These are phyloP conservation scores for Epichloe bromicola DNA, from an alignment of 2,329 filamentous ascomycete species.

Conservation along the genomic window DNA sequence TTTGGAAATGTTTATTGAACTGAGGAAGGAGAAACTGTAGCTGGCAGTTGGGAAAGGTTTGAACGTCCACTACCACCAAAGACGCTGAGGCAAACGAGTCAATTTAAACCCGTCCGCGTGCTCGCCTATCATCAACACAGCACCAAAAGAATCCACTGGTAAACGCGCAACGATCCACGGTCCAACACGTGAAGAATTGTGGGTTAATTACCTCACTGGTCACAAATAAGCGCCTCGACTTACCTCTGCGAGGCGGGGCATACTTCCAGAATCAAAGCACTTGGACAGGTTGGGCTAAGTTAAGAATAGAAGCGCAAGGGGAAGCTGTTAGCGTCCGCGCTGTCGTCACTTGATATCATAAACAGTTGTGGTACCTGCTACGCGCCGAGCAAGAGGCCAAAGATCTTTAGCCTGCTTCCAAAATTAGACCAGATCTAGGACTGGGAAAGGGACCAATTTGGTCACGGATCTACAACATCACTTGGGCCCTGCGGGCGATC, in stretches of 20 bases:
- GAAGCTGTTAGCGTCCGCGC: not conserved
- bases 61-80: too few relatives aligned
- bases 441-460: conserved; percentile 8
- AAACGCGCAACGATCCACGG: too few relatives aligned
- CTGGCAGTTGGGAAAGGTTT: too few relatives aligned
- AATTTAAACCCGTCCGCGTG: too few relatives aligned
- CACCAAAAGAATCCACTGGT: too few relatives aligned
- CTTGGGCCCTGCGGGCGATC: not conserved
- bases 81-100: too few relatives aligned
- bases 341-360: not conserved
- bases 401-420: not conserved
- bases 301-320: conserved; percentile 20
- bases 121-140: too few relatives aligned
- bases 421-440: conserved; percentile 9
- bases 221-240: too few relatives aligned
- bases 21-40: too few relatives aligned
- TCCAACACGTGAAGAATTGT: too few relatives aligned
- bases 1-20: too few relatives aligned
- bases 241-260: not conserved
- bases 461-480: not conserved
- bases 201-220: too few relatives aligned
- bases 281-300: conserved; percentile 17
- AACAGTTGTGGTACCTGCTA: conserved; percentile 3
- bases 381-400: conserved; percentile 7
- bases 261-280: not conserved